Evolutionary conservation across 2,329 filamentous ascomycete species (phyloP), one percentile per base, ranked within the genome.

Genomic region (Ilyonectria destructans): DNA sequence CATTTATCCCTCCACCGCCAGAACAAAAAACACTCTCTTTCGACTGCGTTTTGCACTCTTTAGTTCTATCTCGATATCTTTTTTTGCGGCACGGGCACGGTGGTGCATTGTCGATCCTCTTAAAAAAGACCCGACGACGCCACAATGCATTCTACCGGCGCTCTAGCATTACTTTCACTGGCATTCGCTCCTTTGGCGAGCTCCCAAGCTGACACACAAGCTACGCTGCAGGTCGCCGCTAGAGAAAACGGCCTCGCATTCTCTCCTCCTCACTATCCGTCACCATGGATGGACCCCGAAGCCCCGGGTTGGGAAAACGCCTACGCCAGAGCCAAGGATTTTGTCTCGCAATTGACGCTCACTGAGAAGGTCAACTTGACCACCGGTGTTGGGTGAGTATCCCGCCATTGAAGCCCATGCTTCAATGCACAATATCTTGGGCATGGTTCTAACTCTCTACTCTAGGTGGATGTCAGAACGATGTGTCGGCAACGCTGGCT

Each of bases 331-430:
- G 95, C 95, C 1, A 90, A 89, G 73, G 89, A 86, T 3, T 96
- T 97, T 76, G 94, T 98, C 52, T 92, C 92, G 10, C 90, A 95
- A 78, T 83, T 97, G 82, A 97, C 94, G 1, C 86, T 97, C 40
- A 78, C 90, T 12, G 95, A 98, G 81, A 98, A 97, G 84, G 94
- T 98, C 81, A 98, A 98, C 80, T 80, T 99, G 71, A 98, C 96
- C 3, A 98, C 95, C 1, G 96, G 96, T 80, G 89, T 92, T 71
- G 95, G 95, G 89, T 96, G 83, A 80, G 90, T 83, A 6, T 6
- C 19, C 60, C 6, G 1, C 1, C 4, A 12, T 65, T 23, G 37
- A 7, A 23, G 23, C 40, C 21, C 9, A 4, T 46, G 31, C 43
- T 69, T 40, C 43, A 21, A 3, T 51, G 9, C 31, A 51, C 17